Base-by-base conservation (phyloP, 352 stramenopile genomes). In the Paralagenidium karlingii region DNA sequence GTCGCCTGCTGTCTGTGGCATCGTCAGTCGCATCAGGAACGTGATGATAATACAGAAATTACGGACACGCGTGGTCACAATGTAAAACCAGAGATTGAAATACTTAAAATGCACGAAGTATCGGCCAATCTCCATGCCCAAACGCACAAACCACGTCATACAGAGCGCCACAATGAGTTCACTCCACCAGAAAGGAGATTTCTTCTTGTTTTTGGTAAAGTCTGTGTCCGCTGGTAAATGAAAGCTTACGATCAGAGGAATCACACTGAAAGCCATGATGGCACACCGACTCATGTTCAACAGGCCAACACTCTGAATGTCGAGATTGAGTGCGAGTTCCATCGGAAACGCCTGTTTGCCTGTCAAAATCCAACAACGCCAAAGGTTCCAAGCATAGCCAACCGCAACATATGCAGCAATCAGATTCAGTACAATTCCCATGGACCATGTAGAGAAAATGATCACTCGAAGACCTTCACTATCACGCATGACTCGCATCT, bases 391-490 rank as follows among this genome's bases (percentile, higher is more conserved):
- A 4, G 53, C 26, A 32, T 58, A 67, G 5, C 41, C 34, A 1
- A 48, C 8, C 7, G 57, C 53, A 25, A 67, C 53, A 30, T 48
- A 51, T 3, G 50, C 9, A 3, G 53, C 53, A 25, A 67, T 63
- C 9, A 34, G 22, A 25, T 67, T 67, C 25, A 67, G 53, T 19
- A 63, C 57, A 19, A 60, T 40, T 5, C 53, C 60, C 36, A 60
- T 63, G 16, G 53, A 60, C 57, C 57, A 67, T 37, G 57, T 63
- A 32, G 53, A 61, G 42, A 52, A 67, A 10, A 61, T 47, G 28
- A 67, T 36, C 32, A 53, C 51, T 10, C 46, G 49, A n/a, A 67
- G 36, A 2, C 51, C 30, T 15, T 52, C 40, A 0, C 49, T 52
- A n/a, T n/a, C n/a, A n/a, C n/a, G n/a, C n/a, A n/a, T n/a, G n/a